These are phyloP conservation scores for Physcomitrium patens DNA, from an alignment of 225 moss, liverwort and hornwort species.

Conservation along the genomic window DNA sequence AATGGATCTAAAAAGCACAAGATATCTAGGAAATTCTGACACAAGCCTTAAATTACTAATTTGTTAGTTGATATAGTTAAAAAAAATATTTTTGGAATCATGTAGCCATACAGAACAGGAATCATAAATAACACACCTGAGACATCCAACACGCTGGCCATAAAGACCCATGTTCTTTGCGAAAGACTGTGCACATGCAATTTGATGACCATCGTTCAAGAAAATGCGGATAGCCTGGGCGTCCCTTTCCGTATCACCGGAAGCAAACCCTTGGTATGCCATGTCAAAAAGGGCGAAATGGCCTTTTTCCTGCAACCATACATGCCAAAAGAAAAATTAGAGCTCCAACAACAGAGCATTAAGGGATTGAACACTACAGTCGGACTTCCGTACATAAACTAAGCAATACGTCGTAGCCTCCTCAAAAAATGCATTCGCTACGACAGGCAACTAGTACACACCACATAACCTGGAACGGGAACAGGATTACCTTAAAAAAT, in stretches of 20 bases:
- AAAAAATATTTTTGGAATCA: too few species aligned
- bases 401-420: too few species aligned
- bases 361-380: too few species aligned
- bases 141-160: constrained; percentile 67
- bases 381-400: too few species aligned
- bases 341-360: neutral
- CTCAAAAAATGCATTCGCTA: neutral
- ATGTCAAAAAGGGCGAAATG: constrained; percentile 67
- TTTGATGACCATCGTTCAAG: constrained; percentile 62
- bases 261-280: constrained; percentile 74
- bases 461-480: neutral
- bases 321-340: neutral
- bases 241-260: constrained; percentile 62
- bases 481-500: constrained; percentile 51
- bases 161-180: constrained; percentile 75
- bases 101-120: too few species aligned
- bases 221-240: constrained; percentile 68
- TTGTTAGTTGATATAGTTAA: too few species aligned
- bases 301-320: constrained; percentile 44
- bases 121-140: constrained; percentile 37
- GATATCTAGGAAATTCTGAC: too few species aligned
- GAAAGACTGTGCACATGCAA: constrained; percentile 70
- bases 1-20: too few species aligned
- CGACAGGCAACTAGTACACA: neutral
- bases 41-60: too few species aligned